A percentile compares a stretch with the other conserved stretches of the same genome.
Conservation (phyloP, 2,329 filamentous ascomycete genomes). For the Trichothecium roseum region DNA sequence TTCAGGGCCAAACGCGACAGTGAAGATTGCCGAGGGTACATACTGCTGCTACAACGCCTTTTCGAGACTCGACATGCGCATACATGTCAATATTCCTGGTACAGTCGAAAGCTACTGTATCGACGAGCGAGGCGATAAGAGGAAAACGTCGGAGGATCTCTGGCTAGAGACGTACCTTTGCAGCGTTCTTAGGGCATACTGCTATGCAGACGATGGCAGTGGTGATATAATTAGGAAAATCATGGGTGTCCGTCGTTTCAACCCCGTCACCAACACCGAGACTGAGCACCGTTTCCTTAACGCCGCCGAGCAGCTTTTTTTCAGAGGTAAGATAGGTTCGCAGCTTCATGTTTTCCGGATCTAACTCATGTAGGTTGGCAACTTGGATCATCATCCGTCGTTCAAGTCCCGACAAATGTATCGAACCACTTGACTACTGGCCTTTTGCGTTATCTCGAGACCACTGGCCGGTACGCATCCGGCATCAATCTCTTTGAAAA, state of each 20-base stretch:
- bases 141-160: slow-evolving; percentile 82
- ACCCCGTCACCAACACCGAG: slow-evolving; percentile 96
- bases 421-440: slow-evolving; percentile 94
- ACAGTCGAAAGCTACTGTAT: slow-evolving; percentile 96
- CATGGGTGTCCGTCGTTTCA: slow-evolving; percentile 92
- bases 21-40: slow-evolving; percentile 86
- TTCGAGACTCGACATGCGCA: slow-evolving; percentile 94
- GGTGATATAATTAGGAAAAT: slow-evolving; percentile 95
- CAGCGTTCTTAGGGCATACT: slow-evolving; percentile 86
- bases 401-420: slow-evolving; percentile 93
- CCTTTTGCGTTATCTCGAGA: slow-evolving; percentile 87
- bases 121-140: slow-evolving; percentile 91
- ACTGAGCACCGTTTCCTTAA: slow-evolving; percentile 93
- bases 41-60: slow-evolving; percentile 99
- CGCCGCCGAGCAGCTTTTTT: slow-evolving; percentile 89
- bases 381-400: slow-evolving; percentile 89
- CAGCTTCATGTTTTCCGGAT: slow-evolving; percentile 1
- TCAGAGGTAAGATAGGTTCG: slow-evolving; percentile 54
- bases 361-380: slow-evolving; percentile 61
- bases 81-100: slow-evolving; percentile 93
- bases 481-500: slow-evolving; percentile 98
- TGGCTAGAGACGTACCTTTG: slow-evolving; percentile 98
- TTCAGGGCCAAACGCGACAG: slow-evolving; percentile 55
- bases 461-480: slow-evolving; percentile 85
- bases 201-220: slow-evolving; percentile 90